Evolutionary conservation across 371 early-diverging fungal species (phyloP).

Genomic region (Blakeslea trispora): DNA sequence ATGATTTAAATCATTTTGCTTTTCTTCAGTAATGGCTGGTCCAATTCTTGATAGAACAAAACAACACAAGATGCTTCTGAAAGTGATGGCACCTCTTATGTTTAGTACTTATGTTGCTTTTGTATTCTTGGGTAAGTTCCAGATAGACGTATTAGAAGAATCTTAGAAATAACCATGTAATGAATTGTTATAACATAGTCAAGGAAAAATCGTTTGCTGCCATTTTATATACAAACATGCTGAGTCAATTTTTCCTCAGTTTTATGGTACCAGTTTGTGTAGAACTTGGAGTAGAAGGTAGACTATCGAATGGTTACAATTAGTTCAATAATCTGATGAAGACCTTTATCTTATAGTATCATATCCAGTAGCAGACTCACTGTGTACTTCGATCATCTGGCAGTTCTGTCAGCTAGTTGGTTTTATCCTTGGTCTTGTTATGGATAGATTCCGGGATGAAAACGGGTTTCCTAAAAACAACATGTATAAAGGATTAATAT

Average conservation of each 20-base stretch:
- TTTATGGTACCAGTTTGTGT: constrained; percentile 46
- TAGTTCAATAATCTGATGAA: neutral
- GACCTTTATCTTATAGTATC: constrained; percentile 18
- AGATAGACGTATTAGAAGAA: neutral
- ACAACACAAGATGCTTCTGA: constrained; percentile 48
- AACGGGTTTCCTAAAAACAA: constrained; percentile 38
- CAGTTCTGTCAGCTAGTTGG: constrained; percentile 37
- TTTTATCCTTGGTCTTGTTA: constrained; percentile 34
- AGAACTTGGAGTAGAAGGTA: constrained; percentile 49
- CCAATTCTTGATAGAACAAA: constrained; percentile 58
- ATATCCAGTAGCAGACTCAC: constrained; percentile 39
- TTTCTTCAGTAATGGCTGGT: constrained; percentile 41
- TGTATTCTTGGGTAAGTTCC: constrained; percentile 48
- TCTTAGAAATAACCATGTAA: too few relatives aligned
- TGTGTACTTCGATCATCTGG: constrained; percentile 46
- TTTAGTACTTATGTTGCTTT: constrained; percentile 53
- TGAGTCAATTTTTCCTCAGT: constrained; percentile 43
- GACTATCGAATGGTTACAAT: neutral
- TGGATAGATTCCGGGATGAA: constrained; percentile 42
- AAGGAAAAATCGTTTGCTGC: constrained; percentile 40
- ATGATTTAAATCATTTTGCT: too few relatives aligned
- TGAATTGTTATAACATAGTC: too few relatives aligned
- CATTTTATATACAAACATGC: constrained; percentile 34
- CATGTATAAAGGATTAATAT: constrained; percentile 36
- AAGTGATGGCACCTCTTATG: constrained; percentile 53